Percentiles rank a stretch among this genome's conserved stretches.
Evolutionary conservation across 768 basidiomycete species (phyloP).

Genomic region (Phylloporus scabripes): DNA sequence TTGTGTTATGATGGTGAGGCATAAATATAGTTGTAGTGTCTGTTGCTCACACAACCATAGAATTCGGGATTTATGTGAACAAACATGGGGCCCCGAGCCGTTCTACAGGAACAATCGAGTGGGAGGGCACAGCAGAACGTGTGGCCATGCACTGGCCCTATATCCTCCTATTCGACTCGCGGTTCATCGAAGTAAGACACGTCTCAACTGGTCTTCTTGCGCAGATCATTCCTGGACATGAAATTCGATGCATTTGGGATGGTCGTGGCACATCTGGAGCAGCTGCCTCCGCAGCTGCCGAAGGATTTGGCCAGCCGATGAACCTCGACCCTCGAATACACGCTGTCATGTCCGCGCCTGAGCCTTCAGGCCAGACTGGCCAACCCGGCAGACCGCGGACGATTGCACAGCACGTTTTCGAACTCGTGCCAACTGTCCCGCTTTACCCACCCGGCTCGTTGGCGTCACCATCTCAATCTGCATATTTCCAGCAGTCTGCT

Average conservation of each 20-base stretch:
- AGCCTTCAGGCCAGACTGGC: slow-evolving; percentile 34
- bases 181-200: slow-evolving; percentile 89
- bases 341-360: slow-evolving; percentile 69
- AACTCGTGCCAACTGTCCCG: slow-evolving; percentile 50
- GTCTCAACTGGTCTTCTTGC: slow-evolving; percentile 72
- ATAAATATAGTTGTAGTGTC: background rate
- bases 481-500: slow-evolving; percentile 47
- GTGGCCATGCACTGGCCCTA: slow-evolving; percentile 89
- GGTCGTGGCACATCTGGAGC: slow-evolving; percentile 48
- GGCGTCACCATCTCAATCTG: slow-evolving; percentile 47
- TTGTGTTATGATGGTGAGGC: slow-evolving; percentile 79
- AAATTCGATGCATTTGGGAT: slow-evolving; percentile 87
- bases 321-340: slow-evolving; percentile 81
- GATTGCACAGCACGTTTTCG: slow-evolving; percentile 68
- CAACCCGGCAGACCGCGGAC: slow-evolving; percentile 39
- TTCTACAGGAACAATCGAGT: slow-evolving; percentile 70
- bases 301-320: slow-evolving; percentile 38
- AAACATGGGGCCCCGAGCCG: slow-evolving; percentile 87
- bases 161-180: slow-evolving; percentile 79
- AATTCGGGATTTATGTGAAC: slow-evolving; percentile 90
- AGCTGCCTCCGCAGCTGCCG: slow-evolving; percentile 22
- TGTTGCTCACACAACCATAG: slow-evolving; percentile 33
- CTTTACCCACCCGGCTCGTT: slow-evolving; percentile 40
- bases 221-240: slow-evolving; percentile 77
- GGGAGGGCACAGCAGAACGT: slow-evolving; percentile 88